Evolutionary conservation across 768 basidiomycete genomes (phyloP).

Genomic region (Neoboletus subvelutipes): DNA sequence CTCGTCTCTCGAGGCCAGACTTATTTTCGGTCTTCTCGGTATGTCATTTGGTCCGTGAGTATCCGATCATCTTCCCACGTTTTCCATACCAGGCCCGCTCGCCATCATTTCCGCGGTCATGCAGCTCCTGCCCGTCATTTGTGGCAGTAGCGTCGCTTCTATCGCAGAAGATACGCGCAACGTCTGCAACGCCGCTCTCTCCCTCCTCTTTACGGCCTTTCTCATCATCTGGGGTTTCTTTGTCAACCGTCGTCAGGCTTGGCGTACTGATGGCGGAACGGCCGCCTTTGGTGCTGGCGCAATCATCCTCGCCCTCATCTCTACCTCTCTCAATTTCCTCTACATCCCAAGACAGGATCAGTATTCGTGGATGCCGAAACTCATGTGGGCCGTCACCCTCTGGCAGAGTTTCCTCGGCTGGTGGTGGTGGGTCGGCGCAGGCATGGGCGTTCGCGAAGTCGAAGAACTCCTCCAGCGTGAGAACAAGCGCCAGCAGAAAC

Average conservation of each 20-base stretch:
- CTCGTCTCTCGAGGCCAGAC: constrained; percentile 79
- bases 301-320: constrained; percentile 74
- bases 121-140: constrained; percentile 72
- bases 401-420: constrained; percentile 98
- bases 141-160: constrained; percentile 37
- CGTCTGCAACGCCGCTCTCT: constrained; percentile 95
- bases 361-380: constrained; percentile 86
- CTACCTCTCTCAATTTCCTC: constrained; percentile 83
- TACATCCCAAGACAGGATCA: constrained; percentile 83
- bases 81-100: constrained; percentile 60
- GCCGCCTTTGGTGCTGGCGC: constrained; percentile 90
- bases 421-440: constrained; percentile 99
- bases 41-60: constrained; percentile 15
- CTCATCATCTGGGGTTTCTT: constrained; percentile 92
- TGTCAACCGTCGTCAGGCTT: constrained; percentile 87
- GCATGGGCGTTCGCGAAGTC: constrained; percentile 74
- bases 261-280: constrained; percentile 96
- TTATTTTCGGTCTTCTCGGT: constrained; percentile 86
- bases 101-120: constrained; percentile 82
- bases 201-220: constrained; percentile 86
- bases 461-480: constrained; percentile 57
- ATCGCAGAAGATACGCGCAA: constrained; percentile 80
- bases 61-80: neutral
- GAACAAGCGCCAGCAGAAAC: constrained; percentile 54
- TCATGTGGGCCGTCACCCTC: constrained; percentile 88